Base-by-base conservation (phyloP, 2,329 filamentous ascomycete genomes). In the Escovopsis weberi region DNA sequence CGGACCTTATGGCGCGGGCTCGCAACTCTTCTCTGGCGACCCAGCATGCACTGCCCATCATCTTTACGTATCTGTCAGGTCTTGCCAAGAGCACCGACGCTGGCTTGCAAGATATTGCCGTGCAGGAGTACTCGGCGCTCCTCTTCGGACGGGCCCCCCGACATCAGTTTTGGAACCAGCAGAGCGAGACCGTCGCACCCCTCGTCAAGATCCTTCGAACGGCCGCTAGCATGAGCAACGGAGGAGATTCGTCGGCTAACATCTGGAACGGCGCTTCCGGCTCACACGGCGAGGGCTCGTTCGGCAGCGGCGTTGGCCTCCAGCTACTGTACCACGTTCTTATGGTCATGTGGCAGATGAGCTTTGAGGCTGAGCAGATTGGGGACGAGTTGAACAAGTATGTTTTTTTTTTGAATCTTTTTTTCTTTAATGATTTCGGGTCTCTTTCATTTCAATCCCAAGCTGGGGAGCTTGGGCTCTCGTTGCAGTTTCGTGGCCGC, bases 281-380 rank as follows among this genome's bases (percentile, higher is more conserved):
- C 3, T 66, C 59, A 39, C 75, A 79, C 54, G 71, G 38, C 44
- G 78, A 80, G 50, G 72, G 72, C 4, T 66, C 68, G 4, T 57
- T 82, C 28, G 81, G 87, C 45, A 86, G 87, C 39, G 87, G 87
- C 8, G 85, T 98, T 46, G 86, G 87, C 2, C 68, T 98, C 35
- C 91, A 98, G 61, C 74, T 96, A 35, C 73, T 98, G 35, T 98
- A 98, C 60, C 86, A 95, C 55, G 84, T 95, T 12, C 73, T 98
- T 19, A 72, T 98, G 40, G 88, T 94, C 11, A 68, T 98, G 45
- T 98, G 91, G 91, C 88, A 96, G 67, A 70, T 98, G 51, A 94
- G 87, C 57, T 98, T 98, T 51, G 91, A 96, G 59, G 85, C 86
- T 11, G 80, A 82, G 45, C 64, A 69, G 2, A 70, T 81, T 55